Evolutionary conservation across 129 eudicot genomes (phyloP).

Genomic region (Kitagawia praeruptora): DNA sequence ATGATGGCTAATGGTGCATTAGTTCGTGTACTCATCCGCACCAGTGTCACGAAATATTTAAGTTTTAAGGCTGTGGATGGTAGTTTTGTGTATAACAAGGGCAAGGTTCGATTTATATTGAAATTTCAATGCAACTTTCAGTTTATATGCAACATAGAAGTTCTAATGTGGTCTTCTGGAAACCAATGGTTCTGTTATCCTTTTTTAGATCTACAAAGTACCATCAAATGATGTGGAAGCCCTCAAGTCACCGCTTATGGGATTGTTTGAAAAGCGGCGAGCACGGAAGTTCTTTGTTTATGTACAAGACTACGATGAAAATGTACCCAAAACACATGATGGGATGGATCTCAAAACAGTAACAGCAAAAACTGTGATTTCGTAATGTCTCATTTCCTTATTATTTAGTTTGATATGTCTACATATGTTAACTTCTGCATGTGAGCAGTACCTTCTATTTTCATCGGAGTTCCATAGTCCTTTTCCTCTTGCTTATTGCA

Average conservation of each 20-base stretch:
- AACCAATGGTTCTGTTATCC: slow-evolving; percentile 2
- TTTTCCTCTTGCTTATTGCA: neutral
- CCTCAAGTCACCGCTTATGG: slow-evolving; percentile 63
- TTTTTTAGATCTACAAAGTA: slow-evolving; percentile 53
- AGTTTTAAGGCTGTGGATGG: slow-evolving; percentile 74
- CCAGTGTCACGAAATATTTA: slow-evolving; percentile 60
- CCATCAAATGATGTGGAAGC: slow-evolving; percentile 69
- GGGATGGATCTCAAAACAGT: slow-evolving; percentile 56
- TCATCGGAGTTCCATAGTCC: neutral
- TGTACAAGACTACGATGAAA: slow-evolving; percentile 56
- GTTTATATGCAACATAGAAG: neutral
- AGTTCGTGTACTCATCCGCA: slow-evolving; percentile 65
- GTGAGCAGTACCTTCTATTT: neutral
- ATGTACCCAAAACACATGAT: slow-evolving; percentile 53
- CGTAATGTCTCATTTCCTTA: slow-evolving; percentile 33
- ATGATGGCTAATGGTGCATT: slow-evolving; percentile 75
- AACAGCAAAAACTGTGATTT: slow-evolving; percentile 61
- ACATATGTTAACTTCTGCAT: slow-evolving; percentile 3
- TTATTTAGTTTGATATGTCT: neutral
- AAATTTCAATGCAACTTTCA: slow-evolving; percentile 6
- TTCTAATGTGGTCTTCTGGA: neutral
- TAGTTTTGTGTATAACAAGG: slow-evolving; percentile 63
- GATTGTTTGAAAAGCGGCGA: slow-evolving; percentile 56
- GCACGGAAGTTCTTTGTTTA: slow-evolving; percentile 63
- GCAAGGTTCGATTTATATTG: slow-evolving; percentile 33